A percentile compares a stretch with the other conserved stretches of the same genome.
Conservation (phyloP, 139 green algal genomes). For the Chlamydomonas eustigma region DNA sequence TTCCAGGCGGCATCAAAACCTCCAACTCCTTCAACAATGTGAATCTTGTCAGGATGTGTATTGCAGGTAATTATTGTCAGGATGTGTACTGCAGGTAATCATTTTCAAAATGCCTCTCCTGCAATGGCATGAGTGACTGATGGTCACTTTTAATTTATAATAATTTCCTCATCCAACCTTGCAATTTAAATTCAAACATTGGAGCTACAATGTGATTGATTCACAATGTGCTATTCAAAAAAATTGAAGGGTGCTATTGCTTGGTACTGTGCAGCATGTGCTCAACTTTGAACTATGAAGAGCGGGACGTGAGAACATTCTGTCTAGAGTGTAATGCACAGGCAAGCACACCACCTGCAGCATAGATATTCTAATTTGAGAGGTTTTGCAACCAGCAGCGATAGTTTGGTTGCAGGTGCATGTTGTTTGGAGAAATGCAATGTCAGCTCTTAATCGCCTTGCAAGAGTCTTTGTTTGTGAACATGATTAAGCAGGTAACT, state of each 20-base stretch:
- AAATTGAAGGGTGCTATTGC: neutral
- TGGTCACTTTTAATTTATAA: neutral
- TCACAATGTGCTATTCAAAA: neutral
- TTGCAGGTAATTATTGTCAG: neutral
- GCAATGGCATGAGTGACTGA: neutral
- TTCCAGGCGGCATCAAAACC: neutral
- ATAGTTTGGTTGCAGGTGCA: too few relatives aligned
- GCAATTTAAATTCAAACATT: too few relatives aligned
- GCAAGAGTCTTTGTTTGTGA: too few relatives aligned
- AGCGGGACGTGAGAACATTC: constrained; percentile 4
- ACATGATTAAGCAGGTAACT: neutral
- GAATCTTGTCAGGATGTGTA: constrained; percentile 3
- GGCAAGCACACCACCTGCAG: neutral
- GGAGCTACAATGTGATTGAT: too few relatives aligned
- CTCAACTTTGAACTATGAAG: constrained; percentile 2
- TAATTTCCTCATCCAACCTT: too few relatives aligned
- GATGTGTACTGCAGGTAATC: neutral
- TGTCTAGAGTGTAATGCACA: neutral
- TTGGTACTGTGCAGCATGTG: neutral
- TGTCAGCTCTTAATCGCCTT: too few relatives aligned
- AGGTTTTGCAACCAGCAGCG: too few relatives aligned
- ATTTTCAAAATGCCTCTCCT: neutral
- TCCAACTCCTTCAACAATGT: neutral
- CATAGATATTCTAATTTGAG: neutral
- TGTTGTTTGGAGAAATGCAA: too few relatives aligned